phyloP scores from a whole-genome alignment of 2,329 filamentous ascomycete genomes.

The Aspergillus sp. region DNA sequence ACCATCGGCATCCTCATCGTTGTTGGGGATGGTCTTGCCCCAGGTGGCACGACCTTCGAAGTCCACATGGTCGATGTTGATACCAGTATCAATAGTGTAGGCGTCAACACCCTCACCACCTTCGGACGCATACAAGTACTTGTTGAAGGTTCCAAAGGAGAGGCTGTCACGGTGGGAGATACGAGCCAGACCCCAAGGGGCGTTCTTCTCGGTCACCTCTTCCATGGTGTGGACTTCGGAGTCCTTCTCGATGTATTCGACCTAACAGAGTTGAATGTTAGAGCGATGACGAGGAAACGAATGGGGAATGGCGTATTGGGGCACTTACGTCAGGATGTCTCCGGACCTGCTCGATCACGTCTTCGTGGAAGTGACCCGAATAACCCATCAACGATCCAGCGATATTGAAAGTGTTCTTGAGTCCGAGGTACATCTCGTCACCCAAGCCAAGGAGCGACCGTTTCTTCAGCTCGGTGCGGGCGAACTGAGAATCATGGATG shows the following conservation, averaged over 20 bases:
- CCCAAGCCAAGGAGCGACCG: slow-evolving; percentile 70
- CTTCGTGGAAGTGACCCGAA: slow-evolving; percentile 92
- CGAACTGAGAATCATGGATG: slow-evolving; percentile 70
- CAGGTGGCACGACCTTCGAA: slow-evolving; percentile 94
- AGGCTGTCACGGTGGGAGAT: slow-evolving; percentile 90
- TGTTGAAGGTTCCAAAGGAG: slow-evolving; percentile 92
- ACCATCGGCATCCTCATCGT: slow-evolving; percentile 85
- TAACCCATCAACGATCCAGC: slow-evolving; percentile 82
- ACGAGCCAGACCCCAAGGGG: slow-evolving; percentile 98
- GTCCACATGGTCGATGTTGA: slow-evolving; percentile 90
- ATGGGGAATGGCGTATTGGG: background rate
- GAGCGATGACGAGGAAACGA: background rate
- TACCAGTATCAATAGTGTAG: slow-evolving; percentile 97
- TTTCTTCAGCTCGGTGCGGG: slow-evolving; percentile 87
- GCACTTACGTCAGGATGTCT: slow-evolving; percentile 91
- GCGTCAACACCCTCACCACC: slow-evolving; percentile 97
- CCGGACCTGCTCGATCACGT: slow-evolving; percentile 88
- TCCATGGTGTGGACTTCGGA: slow-evolving; percentile 82
- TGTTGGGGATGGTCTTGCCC: slow-evolving; percentile 91
- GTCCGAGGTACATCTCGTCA: slow-evolving; percentile 68
- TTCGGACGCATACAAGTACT: slow-evolving; percentile 87
- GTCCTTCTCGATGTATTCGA: slow-evolving; percentile 95
- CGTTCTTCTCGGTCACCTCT: slow-evolving; percentile 74
- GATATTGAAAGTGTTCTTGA: slow-evolving; percentile 97
- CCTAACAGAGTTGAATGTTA: slow-evolving; percentile 52